phyloP scores from a whole-genome alignment of 2,329 filamentous ascomycete genomes.

The Pyrenophora tritici-repentis region DNA sequence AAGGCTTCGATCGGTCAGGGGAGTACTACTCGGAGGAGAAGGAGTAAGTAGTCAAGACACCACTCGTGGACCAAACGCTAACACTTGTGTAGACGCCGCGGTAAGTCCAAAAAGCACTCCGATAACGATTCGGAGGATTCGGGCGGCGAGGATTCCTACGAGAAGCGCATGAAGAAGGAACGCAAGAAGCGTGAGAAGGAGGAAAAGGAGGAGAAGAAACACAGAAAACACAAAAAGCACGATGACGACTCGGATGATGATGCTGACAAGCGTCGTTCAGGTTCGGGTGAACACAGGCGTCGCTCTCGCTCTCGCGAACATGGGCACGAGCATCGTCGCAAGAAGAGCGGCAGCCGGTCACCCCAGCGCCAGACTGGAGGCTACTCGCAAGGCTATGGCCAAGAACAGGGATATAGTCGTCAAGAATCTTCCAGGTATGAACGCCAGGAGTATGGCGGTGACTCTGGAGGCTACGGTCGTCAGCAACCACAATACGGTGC shows the following conservation, averaged over 20 bases:
- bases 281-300: constrained; percentile 21
- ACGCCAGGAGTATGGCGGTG: not conserved
- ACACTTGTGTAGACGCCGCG: constrained; percentile 35
- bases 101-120: constrained; percentile 49
- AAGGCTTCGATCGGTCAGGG: constrained; percentile 44
- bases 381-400: constrained; percentile 26
- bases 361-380: constrained; percentile 32
- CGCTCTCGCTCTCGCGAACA: constrained; percentile 21
- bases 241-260: constrained; percentile 20
- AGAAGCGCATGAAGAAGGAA: constrained; percentile 27
- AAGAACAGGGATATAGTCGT: constrained; percentile 31
- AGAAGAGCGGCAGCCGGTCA: constrained; percentile 28
- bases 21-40: constrained; percentile 51
- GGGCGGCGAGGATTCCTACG: constrained; percentile 37
- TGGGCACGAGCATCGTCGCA: constrained; percentile 22
- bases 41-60: constrained; percentile 35
- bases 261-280: constrained; percentile 29
- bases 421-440: constrained; percentile 1
- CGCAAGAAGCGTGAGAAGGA: constrained; percentile 30
- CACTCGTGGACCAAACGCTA: constrained; percentile 6
- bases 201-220: constrained; percentile 22
- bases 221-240: constrained; percentile 18
- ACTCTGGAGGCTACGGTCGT: constrained; percentile 12
- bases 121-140: constrained; percentile 38
- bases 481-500: constrained; percentile 4